Conservation (phyloP, 768 basidiomycete species). For the Podaxis pistillaris region DNA sequence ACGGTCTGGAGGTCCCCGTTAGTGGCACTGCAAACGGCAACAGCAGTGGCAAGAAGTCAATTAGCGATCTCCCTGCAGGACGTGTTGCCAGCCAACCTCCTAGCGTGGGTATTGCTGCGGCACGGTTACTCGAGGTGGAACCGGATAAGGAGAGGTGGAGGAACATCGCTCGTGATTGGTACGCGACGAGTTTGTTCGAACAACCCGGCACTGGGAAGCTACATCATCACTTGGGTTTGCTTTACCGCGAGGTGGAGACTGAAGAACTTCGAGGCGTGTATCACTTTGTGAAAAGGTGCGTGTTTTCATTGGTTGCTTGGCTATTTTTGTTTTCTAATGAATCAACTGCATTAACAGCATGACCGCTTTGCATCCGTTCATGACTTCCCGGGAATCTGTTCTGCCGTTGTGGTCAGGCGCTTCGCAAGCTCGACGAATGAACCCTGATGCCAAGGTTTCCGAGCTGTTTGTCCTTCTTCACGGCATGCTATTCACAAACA, state of each 20-base stretch:
- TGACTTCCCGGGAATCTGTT: constrained; percentile 86
- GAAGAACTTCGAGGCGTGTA: constrained; percentile 87
- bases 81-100: constrained; percentile 65
- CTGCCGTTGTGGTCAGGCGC: constrained; percentile 83
- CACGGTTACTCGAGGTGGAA: constrained; percentile 78
- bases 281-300: constrained; percentile 93
- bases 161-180: constrained; percentile 89
- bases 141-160: constrained; percentile 94
- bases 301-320: constrained; percentile 12
- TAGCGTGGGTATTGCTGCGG: constrained; percentile 85
- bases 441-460: constrained; percentile 68
- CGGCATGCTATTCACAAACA: constrained; percentile 96
- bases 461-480: constrained; percentile 92
- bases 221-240: constrained; percentile 89
- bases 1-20: constrained; percentile 18
- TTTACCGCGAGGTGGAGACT: constrained; percentile 78
- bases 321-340: constrained; percentile 11
- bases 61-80: constrained; percentile 49
- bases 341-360: constrained; percentile 54
- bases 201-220: constrained; percentile 93
- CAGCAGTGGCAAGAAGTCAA: constrained; percentile 29
- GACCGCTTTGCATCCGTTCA: constrained; percentile 87
- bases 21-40: constrained; percentile 20
- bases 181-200: constrained; percentile 79
- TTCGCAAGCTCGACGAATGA: constrained; percentile 69